Conservation (phyloP, 805 yeast species). For the Schwanniomyces polymorphus region DNA sequence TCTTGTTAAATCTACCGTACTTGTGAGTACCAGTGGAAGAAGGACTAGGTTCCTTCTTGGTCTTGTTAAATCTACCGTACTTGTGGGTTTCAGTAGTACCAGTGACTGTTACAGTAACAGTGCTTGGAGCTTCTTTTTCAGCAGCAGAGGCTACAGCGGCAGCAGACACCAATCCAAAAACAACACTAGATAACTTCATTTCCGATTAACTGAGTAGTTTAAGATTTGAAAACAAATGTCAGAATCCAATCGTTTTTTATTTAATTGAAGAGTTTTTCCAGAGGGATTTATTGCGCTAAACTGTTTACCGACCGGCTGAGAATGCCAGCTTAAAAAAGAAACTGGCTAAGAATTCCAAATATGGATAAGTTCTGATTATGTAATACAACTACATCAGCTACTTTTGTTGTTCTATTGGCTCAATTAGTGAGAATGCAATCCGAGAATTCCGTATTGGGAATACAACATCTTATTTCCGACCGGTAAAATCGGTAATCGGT, state of each 20-base stretch:
- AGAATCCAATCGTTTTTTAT: not conserved
- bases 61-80: constrained; percentile 58
- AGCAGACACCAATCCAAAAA: constrained; percentile 41
- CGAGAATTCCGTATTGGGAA: not conserved
- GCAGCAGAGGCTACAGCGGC: constrained; percentile 24
- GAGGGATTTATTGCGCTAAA: constrained; percentile 6
- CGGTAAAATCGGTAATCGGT: not conserved
- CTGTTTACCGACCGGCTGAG: not conserved
- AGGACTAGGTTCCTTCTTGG: constrained; percentile 23
- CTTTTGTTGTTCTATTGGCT: not conserved
- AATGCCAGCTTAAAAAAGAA: not conserved
- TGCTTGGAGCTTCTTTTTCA: constrained; percentile 15
- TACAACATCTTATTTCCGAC: not conserved
- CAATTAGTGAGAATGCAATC: not conserved
- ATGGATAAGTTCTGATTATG: not conserved
- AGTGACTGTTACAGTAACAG: constrained; percentile 32
- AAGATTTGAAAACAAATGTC: not conserved
- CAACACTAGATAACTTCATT: constrained; percentile 47
- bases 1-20: constrained; percentile 34
- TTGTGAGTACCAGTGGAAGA: constrained; percentile 23
- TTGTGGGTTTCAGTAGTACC: constrained; percentile 47
- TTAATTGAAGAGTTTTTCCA: constrained; percentile 2
- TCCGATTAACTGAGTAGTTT: not conserved
- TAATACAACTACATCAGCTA: not conserved
- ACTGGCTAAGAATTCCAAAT: not conserved